Conservation (phyloP, 2,329 filamentous ascomycete species). For the Phaeoacremonium minimum region DNA sequence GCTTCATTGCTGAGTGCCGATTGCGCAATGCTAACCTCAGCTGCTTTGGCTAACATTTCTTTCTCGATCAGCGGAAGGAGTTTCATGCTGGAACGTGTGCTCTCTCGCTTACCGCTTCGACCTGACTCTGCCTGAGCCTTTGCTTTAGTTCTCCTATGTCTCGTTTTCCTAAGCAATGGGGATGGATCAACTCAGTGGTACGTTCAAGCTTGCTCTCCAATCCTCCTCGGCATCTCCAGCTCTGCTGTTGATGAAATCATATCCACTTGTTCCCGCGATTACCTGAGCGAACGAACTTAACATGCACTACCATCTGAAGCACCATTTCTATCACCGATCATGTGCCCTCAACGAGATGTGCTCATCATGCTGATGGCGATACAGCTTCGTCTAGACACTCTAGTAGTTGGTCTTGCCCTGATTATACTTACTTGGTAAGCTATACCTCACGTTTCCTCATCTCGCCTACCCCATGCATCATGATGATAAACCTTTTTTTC, state of each 20-base stretch:
- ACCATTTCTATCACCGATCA: conserved; percentile 12
- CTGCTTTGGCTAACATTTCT: too few species aligned
- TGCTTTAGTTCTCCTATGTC: too few species aligned
- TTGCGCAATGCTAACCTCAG: too few species aligned
- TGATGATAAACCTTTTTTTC: conserved; percentile 64
- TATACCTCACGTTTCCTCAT: not conserved
- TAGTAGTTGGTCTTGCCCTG: conserved; percentile 6
- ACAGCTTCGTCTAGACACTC: conserved; percentile 8
- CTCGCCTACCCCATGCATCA: conserved; percentile 24
- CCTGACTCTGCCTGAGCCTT: too few species aligned
- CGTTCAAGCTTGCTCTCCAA: too few species aligned
- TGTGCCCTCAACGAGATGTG: conserved; percentile 3
- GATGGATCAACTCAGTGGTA: too few species aligned
- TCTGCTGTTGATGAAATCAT: conserved; percentile 44
- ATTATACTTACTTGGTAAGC: conserved; percentile 1
- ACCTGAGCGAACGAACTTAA: conserved; percentile 60
- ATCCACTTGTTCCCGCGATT: conserved; percentile 57
- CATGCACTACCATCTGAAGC: conserved; percentile 77
- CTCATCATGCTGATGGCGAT: conserved; percentile 1
- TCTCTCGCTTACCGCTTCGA: too few species aligned
- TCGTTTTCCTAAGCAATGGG: too few species aligned
- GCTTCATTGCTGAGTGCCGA: too few species aligned
- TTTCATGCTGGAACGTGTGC: too few species aligned
- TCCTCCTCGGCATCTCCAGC: too few species aligned
- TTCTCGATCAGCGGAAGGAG: too few species aligned